These are phyloP conservation scores for Alternaria gansuensis DNA, from an alignment of 2,329 filamentous ascomycete species.

Conservation along the genomic window DNA sequence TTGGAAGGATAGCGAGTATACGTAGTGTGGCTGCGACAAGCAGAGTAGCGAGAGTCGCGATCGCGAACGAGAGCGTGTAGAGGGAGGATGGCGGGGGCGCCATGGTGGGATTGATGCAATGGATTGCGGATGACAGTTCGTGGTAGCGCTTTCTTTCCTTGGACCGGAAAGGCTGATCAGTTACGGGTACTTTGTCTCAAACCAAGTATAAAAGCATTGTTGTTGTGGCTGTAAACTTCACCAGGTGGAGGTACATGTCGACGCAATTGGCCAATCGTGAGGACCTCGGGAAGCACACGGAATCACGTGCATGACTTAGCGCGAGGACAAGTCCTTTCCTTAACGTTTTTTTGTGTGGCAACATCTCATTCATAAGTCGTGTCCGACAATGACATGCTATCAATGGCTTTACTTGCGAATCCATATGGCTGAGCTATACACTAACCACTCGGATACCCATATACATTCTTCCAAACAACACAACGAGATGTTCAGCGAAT, in stretches of 20 bases:
- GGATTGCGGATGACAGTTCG: neutral
- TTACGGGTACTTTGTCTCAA: neutral
- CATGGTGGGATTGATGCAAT: slow-evolving; percentile 25
- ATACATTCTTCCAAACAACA: too few relatives aligned
- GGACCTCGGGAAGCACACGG: slow-evolving; percentile 12
- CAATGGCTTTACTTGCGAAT: too few relatives aligned
- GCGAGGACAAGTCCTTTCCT: neutral
- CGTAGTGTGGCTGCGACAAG: slow-evolving; percentile 50
- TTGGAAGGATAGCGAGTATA: slow-evolving; percentile 53
- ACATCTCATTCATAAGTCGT: too few relatives aligned
- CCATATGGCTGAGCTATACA: too few relatives aligned
- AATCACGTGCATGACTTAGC: slow-evolving; percentile 11
- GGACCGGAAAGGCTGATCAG: neutral
- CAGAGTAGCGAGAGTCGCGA: slow-evolving; percentile 48
- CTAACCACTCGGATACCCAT: too few relatives aligned
- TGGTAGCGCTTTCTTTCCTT: neutral
- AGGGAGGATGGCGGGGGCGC: slow-evolving; percentile 31
- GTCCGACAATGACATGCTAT: too few relatives aligned
- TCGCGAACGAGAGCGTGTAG: slow-evolving; percentile 40
- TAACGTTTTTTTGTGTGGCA: too few relatives aligned
- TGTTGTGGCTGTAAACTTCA: neutral
- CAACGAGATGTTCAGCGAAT: too few relatives aligned
- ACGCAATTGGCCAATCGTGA: slow-evolving; percentile 16
- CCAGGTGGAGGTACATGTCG: slow-evolving; percentile 15
- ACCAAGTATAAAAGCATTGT: neutral